These are phyloP conservation scores for Vitis riparia DNA, from an alignment of 164 flowering plant species.

Conservation along the genomic window DNA sequence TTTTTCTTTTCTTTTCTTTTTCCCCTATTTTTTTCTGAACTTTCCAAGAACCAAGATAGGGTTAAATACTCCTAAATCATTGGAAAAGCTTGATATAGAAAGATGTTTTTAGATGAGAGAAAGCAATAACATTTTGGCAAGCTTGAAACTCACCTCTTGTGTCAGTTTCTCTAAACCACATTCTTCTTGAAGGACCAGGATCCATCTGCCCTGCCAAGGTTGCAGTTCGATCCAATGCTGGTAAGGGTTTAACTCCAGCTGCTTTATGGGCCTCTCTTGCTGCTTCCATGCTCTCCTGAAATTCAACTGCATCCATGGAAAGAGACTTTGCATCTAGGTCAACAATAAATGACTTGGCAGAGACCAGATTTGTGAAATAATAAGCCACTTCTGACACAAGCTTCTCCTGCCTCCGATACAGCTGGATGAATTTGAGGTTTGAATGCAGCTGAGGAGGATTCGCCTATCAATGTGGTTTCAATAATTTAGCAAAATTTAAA, in stretches of 20 bases:
- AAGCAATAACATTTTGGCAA: background rate
- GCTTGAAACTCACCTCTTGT: constrained; percentile 23
- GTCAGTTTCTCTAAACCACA: constrained; percentile 3
- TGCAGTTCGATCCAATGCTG: constrained; percentile 3
- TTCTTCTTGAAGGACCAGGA: constrained; percentile 16
- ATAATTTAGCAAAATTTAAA: background rate
- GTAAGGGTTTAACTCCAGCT: background rate
- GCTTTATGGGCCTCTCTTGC: constrained; percentile 24
- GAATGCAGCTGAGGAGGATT: constrained; percentile 63
- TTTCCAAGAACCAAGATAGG: background rate
- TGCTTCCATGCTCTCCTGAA: constrained; percentile 42
- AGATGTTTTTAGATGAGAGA: too few relatives aligned
- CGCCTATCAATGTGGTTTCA: constrained; percentile 29
- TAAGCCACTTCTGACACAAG: constrained; percentile 51
- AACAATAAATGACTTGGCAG: constrained; percentile 46
- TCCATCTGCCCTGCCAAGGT: constrained; percentile 6
- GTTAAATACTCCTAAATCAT: too few relatives aligned
- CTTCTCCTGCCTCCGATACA: constrained; percentile 43
- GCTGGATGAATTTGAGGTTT: constrained; percentile 50
- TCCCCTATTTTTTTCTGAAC: too few relatives aligned
- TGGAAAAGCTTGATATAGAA: too few relatives aligned
- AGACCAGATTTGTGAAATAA: constrained; percentile 48
- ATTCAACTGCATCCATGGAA: constrained; percentile 49
- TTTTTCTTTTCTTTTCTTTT: too few relatives aligned
- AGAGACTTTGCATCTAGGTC: constrained; percentile 46